Conservation (phyloP, 441 rosid species). For the Bruguiera hainesii region DNA sequence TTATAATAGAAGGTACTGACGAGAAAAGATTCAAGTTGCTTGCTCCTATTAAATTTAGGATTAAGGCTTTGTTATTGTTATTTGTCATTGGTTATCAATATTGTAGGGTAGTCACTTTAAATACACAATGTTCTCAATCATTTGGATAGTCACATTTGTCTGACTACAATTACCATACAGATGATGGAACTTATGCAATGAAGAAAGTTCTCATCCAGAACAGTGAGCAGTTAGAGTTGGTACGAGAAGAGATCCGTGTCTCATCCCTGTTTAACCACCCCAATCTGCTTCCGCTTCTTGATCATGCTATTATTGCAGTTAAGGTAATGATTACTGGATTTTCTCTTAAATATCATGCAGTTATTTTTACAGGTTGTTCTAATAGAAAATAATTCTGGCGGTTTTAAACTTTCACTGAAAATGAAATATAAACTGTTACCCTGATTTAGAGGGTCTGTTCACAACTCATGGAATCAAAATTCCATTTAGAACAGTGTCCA, state of each 20-base stretch:
- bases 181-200: slow-evolving; percentile 94
- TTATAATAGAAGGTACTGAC: too few relatives aligned
- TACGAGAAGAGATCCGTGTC: slow-evolving; percentile 92
- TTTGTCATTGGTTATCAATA: too few relatives aligned
- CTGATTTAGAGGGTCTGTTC: too few relatives aligned
- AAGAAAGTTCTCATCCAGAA: slow-evolving; percentile 97
- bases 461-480: too few relatives aligned
- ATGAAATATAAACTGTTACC: too few relatives aligned
- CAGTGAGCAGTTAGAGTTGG: slow-evolving; percentile 86
- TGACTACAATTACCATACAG: slow-evolving; percentile 34
- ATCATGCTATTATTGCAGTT: slow-evolving; percentile 85
- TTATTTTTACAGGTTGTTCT: too few relatives aligned
- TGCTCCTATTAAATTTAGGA: too few relatives aligned
- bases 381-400: neutral
- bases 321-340: slow-evolving; percentile 44
- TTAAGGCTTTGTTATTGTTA: too few relatives aligned
- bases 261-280: slow-evolving; percentile 88
- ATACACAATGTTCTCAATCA: neutral
- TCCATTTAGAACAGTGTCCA: too few relatives aligned
- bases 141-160: neutral
- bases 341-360: too few relatives aligned
- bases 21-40: too few relatives aligned
- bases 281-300: slow-evolving; percentile 95
- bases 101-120: too few relatives aligned
- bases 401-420: neutral